A percentile compares a stretch with the other conserved stretches of the same genome.
These are phyloP conservation scores for Cladosporium oxysporum DNA, from an alignment of 2,329 filamentous ascomycete genomes.

Conservation along the genomic window DNA sequence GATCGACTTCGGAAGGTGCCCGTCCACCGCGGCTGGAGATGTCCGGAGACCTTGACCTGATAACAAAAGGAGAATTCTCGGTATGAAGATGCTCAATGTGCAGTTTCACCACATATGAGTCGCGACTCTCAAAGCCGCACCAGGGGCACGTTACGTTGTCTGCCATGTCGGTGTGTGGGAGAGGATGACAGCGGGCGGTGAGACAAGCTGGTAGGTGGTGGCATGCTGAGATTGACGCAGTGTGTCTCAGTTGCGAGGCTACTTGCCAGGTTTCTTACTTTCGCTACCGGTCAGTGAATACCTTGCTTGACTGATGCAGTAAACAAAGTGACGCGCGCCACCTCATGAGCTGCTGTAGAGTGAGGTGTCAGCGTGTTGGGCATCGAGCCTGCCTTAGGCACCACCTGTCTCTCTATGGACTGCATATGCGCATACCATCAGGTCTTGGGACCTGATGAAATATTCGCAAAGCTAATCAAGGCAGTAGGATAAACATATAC, in stretches of 20 bases:
- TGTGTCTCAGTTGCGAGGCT: conserved; percentile 2
- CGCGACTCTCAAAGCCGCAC: conserved; percentile 31
- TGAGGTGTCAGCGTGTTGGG: neutral
- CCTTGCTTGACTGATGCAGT: neutral
- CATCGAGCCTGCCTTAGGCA: neutral
- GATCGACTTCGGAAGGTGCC: neutral
- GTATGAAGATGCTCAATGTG: conserved; percentile 39
- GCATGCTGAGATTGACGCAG: conserved; percentile 11
- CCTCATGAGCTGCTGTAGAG: neutral
- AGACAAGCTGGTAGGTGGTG: conserved; percentile 9
- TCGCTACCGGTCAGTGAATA: neutral
- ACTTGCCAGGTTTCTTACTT: neutral
- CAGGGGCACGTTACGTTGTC: conserved; percentile 9
- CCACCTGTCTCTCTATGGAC: neutral
- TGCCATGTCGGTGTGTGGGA: conserved; percentile 16
- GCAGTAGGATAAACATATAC: neutral
- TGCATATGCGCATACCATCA: neutral
- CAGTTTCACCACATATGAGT: conserved; percentile 31
- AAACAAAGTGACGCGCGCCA: neutral
- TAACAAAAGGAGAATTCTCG: conserved; percentile 32
- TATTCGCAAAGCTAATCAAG: neutral
- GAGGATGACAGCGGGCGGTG: conserved; percentile 4
- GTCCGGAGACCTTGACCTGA: neutral
- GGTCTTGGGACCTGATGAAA: neutral
- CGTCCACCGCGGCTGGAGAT: neutral